phyloP scores from a whole-genome alignment of 2,329 filamentous ascomycete species.

The Bisporella sp. region DNA sequence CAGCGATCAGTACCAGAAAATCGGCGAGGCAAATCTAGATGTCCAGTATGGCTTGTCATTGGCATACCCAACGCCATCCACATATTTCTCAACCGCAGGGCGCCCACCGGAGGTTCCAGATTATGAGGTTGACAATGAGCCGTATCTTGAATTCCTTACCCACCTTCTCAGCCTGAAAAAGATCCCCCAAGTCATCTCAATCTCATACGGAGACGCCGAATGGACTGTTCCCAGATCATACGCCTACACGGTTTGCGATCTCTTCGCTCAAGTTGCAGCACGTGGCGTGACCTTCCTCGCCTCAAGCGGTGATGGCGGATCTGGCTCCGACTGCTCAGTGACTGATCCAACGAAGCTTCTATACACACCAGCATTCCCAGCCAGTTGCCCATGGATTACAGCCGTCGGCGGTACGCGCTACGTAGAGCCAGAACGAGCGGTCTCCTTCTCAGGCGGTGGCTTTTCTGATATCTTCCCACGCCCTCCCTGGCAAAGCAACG shows the following conservation, averaged over 20 bases:
- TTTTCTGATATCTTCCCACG: conserved; percentile 36
- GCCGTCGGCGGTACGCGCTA: conserved; percentile 34
- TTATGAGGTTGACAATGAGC: conserved; percentile 54
- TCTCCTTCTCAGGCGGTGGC: conserved; percentile 31
- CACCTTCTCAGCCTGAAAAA: conserved; percentile 47
- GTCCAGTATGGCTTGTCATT: conserved; percentile 50
- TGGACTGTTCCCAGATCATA: conserved; percentile 45
- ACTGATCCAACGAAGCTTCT: conserved; percentile 30
- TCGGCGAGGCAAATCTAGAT: conserved; percentile 54
- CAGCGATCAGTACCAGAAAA: conserved; percentile 8
- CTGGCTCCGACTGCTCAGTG: conserved; percentile 25
- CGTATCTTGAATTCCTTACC: conserved; percentile 57
- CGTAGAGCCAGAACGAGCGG: conserved; percentile 17
- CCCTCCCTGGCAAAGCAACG: conserved; percentile 34
- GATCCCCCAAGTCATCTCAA: conserved; percentile 52
- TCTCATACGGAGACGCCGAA: conserved; percentile 50
- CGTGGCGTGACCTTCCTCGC: conserved; percentile 42
- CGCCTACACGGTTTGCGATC: conserved; percentile 45
- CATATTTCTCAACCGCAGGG: conserved; percentile 49
- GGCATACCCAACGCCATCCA: conserved; percentile 45
- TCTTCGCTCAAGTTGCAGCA: conserved; percentile 46
- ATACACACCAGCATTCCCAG: conserved; percentile 43
- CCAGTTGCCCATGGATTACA: conserved; percentile 44
- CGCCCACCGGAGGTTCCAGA: conserved; percentile 42
- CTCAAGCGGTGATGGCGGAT: conserved; percentile 41